Base-by-base conservation (phyloP, 306 rosid species). In the Rubus parviflorus region DNA sequence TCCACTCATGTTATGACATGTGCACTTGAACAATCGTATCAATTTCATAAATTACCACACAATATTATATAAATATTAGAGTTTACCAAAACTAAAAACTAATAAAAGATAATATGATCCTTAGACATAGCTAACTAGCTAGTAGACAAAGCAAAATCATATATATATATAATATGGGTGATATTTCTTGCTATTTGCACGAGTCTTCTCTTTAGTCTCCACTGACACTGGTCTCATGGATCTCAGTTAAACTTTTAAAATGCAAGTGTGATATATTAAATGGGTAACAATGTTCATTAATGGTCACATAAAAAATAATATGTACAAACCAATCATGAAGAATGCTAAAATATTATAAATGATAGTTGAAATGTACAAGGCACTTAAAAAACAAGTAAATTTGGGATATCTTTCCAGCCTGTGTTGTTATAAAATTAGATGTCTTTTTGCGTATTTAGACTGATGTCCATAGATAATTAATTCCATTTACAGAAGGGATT, bases 1-100 rank as follows among this genome's bases (percentile, higher is more conserved):
- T 25, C 42, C 40, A 30, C 38, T 61, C 66, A 61, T 61, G 67
- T 61, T 61, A 61, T 38, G 67, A 61, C 67, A 61, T 61, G 67
- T 61, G 67, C 67, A 61, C 8, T 11, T 14, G 67, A 61, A 61
- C n/a, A 61, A 13, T 10, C 42, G 17, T 14, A 30, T 61, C 1
- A 14, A 61, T 35, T 61, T 30, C 43, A 30, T 61, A 61, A 61
- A 30, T 35, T 61, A 20, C 67, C 19, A 61, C n/a, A 30, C 42
- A 30, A 61, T 61, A 61, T 3, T 61, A 61, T 61, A 61, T 61
- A n/a, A 30, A 13, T 61, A 61, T 15, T 13, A 61, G 67, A 30
- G 43, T 61, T 61, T 61, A 61, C 67, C 20, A 30, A 30, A 61
- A 30, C 67, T 6, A 61, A 61, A 14, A 61, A 61, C 40, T 35